A percentile compares a stretch with the other conserved stretches of the same genome.
Evolutionary conservation across 495 filamentous ascomycete species (phyloP).

Genomic region (Stereocaulon alpinum): DNA sequence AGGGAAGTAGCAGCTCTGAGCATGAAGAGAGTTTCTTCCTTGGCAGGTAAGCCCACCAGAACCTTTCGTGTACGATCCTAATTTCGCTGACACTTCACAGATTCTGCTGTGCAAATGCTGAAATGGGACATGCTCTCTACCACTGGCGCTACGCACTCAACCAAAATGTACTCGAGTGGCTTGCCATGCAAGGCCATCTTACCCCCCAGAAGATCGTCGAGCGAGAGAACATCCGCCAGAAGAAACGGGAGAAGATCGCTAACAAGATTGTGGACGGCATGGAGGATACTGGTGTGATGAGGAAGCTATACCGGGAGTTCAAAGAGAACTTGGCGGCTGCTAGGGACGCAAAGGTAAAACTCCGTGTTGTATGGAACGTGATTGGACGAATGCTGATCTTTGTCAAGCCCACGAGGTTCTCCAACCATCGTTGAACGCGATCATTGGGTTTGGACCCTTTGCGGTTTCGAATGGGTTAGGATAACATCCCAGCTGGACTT

Average conservation of each 20-base stretch:
- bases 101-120: conserved; percentile 57
- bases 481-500: neutral
- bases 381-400: neutral
- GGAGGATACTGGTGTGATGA: conserved; percentile 44
- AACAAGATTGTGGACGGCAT: conserved; percentile 48
- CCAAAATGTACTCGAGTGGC: conserved; percentile 53
- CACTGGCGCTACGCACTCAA: conserved; percentile 73
- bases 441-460: too few relatives aligned
- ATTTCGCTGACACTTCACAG: conserved; percentile 20
- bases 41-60: conserved; percentile 29
- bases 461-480: neutral
- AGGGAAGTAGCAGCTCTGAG: conserved; percentile 27
- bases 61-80: neutral
- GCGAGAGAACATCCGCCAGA: conserved; percentile 42
- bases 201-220: conserved; percentile 42
- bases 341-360: conserved; percentile 35
- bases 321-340: conserved; percentile 47
- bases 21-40: conserved; percentile 33
- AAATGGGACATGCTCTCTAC: conserved; percentile 55
- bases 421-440: neutral
- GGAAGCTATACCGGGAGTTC: conserved; percentile 48
- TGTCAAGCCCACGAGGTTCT: conserved; percentile 13
- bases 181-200: conserved; percentile 45
- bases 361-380: neutral
- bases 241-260: conserved; percentile 42